Evolutionary conservation across 192 early-diverging fungal genomes (phyloP).

Genomic region (Tieghemiomyces parasiticus): DNA sequence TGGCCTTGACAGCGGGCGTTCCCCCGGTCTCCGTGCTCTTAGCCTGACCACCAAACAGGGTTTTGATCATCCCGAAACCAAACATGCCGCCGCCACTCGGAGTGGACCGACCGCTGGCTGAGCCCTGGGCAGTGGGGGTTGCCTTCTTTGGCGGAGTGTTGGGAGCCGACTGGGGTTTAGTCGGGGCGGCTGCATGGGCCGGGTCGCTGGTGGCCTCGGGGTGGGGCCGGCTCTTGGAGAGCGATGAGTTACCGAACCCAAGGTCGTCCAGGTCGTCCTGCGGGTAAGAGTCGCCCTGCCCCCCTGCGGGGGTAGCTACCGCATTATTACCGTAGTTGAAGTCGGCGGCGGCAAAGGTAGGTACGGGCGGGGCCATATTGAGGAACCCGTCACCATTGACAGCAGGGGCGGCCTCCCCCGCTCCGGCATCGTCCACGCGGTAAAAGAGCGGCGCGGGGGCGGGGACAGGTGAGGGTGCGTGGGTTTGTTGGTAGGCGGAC

Average conservation of each 20-base stretch:
- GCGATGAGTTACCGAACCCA: slow-evolving; percentile 25
- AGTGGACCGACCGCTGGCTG: slow-evolving; percentile 11
- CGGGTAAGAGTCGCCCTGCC: slow-evolving; percentile 17
- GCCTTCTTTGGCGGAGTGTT: background rate
- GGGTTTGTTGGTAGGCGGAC: too few relatives aligned
- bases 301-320: background rate
- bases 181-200: background rate
- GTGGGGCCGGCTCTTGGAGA: slow-evolving; percentile 16
- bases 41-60: slow-evolving; percentile 25
- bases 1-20: slow-evolving; percentile 49
- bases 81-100: slow-evolving; percentile 18
- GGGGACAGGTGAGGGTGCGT: background rate
- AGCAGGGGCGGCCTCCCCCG: slow-evolving; percentile 7
- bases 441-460: background rate
- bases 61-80: slow-evolving; percentile 29
- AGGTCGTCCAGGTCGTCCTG: slow-evolving; percentile 32
- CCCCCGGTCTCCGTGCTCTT: slow-evolving; percentile 16
- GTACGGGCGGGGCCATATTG: slow-evolving; percentile 4
- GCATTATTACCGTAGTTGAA: slow-evolving; percentile 4
- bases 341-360: slow-evolving; percentile 3
- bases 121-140: background rate
- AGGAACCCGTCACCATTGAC: background rate
- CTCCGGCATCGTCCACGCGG: background rate
- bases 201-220: slow-evolving; percentile 10
- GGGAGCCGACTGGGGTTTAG: background rate